Conservation (phyloP, 768 basidiomycete genomes). For the Chalciporus pseudorubinellus region DNA sequence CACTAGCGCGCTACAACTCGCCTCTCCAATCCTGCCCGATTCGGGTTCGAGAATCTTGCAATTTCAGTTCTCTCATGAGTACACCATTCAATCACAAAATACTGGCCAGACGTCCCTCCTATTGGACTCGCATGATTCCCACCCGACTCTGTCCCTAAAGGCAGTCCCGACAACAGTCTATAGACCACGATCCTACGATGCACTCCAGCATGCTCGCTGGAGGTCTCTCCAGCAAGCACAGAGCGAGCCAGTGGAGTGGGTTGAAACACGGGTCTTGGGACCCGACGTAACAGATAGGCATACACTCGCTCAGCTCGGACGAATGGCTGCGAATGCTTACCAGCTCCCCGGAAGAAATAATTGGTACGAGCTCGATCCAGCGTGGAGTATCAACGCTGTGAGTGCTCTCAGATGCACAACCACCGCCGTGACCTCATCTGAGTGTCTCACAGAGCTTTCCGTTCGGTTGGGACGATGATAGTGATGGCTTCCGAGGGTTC, state of each 20-base stretch:
- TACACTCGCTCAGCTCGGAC: constrained; percentile 77
- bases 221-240: constrained; percentile 49
- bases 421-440: constrained; percentile 4
- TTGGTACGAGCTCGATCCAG: constrained; percentile 78
- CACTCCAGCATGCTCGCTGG: constrained; percentile 50
- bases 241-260: constrained; percentile 64
- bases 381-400: constrained; percentile 62
- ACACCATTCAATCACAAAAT: constrained; percentile 1
- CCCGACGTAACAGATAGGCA: constrained; percentile 80
- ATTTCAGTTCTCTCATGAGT: constrained; percentile 24
- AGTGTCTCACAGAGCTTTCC: constrained; percentile 60
- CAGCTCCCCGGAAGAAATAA: constrained; percentile 62
- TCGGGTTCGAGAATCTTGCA: constrained; percentile 10
- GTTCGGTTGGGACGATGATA: constrained; percentile 67
- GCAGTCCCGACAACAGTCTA: constrained; percentile 52
- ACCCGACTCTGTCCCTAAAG: constrained; percentile 34
- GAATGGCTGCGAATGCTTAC: constrained; percentile 92
- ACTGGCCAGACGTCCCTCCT: constrained; percentile 2
- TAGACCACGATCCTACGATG: constrained; percentile 52
- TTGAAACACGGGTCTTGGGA: constrained; percentile 56
- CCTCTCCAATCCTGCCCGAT: neutral
- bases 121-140: constrained; percentile 2
- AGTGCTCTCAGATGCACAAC: constrained; percentile 13
- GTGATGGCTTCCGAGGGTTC: constrained; percentile 85
- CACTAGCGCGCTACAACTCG: neutral